phyloP scores from a whole-genome alignment of 805 yeast species.

The Debaryomyces tyrocola region DNA sequence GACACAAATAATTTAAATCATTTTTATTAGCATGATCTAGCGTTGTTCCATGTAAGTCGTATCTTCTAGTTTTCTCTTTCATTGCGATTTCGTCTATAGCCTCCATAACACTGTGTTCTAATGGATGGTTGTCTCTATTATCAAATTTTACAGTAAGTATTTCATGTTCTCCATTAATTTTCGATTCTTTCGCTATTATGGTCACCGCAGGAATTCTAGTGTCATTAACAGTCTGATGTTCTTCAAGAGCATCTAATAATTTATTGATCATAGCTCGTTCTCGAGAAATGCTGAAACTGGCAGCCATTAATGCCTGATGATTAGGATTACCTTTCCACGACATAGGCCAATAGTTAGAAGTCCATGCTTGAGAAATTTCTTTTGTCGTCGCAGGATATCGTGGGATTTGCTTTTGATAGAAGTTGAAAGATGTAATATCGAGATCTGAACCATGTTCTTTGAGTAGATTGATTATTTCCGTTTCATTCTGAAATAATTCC shows the following conservation, averaged over 20 bases:
- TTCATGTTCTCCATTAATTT: conserved; percentile 32
- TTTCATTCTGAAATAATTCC: conserved; percentile 23
- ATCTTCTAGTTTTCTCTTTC: conserved; percentile 45
- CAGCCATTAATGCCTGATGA: conserved; percentile 63
- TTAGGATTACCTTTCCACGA: conserved; percentile 93
- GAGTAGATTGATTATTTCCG: conserved; percentile 22
- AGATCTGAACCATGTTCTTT: conserved; percentile 7
- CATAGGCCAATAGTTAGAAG: conserved; percentile 75
- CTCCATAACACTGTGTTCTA: conserved; percentile 73
- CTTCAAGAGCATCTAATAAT: conserved; percentile 6
- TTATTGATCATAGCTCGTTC: conserved; percentile 31
- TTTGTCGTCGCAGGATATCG: conserved; percentile 65
- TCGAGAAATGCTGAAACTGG: conserved; percentile 46
- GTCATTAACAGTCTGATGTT: conserved; percentile 5
- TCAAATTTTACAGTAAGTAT: conserved; percentile 42
- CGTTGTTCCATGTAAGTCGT: not conserved
- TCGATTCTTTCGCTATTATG: conserved; percentile 54
- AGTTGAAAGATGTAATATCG: conserved; percentile 8
- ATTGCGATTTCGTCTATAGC: conserved; percentile 67
- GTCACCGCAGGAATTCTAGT: conserved; percentile 50
- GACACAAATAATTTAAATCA: conserved; percentile 61
- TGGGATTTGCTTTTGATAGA: conserved; percentile 48
- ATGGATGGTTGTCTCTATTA: conserved; percentile 46
- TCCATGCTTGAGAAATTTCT: conserved; percentile 68
- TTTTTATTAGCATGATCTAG: not conserved